Percentiles rank a stretch among this genome's conserved stretches.
Conservation (phyloP, 768 basidiomycete genomes). For the Phylloporus sp. region DNA sequence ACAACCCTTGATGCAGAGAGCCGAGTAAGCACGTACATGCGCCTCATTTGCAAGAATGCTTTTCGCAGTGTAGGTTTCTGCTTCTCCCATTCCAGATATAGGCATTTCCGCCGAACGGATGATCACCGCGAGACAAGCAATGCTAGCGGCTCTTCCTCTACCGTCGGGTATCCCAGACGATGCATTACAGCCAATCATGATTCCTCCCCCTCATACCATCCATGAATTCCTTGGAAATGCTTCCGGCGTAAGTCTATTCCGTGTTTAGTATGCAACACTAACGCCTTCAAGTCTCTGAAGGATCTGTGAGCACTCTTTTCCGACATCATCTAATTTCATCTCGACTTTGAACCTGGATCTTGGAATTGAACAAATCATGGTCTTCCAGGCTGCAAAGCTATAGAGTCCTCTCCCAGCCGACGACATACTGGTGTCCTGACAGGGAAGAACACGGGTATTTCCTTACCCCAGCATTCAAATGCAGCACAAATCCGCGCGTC, state of each 20-base stretch:
- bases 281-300: conserved; percentile 46
- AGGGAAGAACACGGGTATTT: conserved; percentile 82
- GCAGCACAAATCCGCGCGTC: conserved; percentile 74
- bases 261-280: background rate
- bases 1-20: background rate
- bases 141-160: conserved; percentile 58
- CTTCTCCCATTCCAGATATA: background rate
- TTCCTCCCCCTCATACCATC: conserved; percentile 60
- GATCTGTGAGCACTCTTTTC: conserved; percentile 43
- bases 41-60: background rate
- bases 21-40: conserved; percentile 23
- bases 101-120: conserved; percentile 33
- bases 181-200: conserved; percentile 61
- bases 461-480: conserved; percentile 70
- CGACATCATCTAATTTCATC: background rate
- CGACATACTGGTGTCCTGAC: conserved; percentile 76
- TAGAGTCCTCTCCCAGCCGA: conserved; percentile 60
- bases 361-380: background rate
- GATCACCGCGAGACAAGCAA: conserved; percentile 50
- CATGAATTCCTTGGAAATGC: conserved; percentile 65
- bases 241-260: conserved; percentile 45
- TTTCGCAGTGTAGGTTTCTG: conserved; percentile 1
- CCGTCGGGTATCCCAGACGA: conserved; percentile 63
- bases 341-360: background rate
- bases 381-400: conserved; percentile 56